Evolutionary conservation across 106 monocot species (phyloP), one percentile per base, ranked within the genome.

Genomic region (Chionographis japonica): DNA sequence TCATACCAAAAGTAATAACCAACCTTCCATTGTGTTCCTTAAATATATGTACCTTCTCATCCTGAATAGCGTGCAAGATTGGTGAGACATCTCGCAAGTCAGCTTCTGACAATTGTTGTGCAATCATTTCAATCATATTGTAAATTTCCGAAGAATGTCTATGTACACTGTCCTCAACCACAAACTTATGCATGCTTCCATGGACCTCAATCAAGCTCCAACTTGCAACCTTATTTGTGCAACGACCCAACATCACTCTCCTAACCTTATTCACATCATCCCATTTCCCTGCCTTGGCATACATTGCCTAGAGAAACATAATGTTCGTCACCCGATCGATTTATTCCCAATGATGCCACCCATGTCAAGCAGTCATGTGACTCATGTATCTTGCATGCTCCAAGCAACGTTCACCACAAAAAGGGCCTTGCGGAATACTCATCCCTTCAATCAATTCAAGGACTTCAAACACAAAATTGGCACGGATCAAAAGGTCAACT

Each of bases 401-500:
- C 86, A 8, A 90, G 20, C 6, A 90, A 50, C 8, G 82, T 90
- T 14, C 72, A 80, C 90, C 90, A 90, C 39, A 90, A 54, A 19
- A 90, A 2, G 77, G 79, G 35, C 86, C 90, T 11, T 78, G 78
- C 39, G 70, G 12, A 6, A 76, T 65, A 12, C 61, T 71, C 86
- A 90, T 90, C 50, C 61, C 63, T 57, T 78, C 75, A 16, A 90
- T 67, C 78, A 90, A 71, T 20, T 81, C 68, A 46, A 83, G 27
- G 14, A 83, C 90, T 76, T 90, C 86, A 7, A 36, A 15, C 2
- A 90, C 76, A 14, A 84, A 70, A 3, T 83, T 86, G 0, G 86
- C 90, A 27, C 90, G 80, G n/a, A 81, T 63, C 17, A 90, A 64
- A 16, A 90, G 78, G 65, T 90, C 86, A 50, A 90, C 86, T 20